Percentiles rank a stretch among this genome's conserved stretches.
Evolutionary conservation across 768 basidiomycete genomes (phyloP).

Genomic region (Lactarius indigo): DNA sequence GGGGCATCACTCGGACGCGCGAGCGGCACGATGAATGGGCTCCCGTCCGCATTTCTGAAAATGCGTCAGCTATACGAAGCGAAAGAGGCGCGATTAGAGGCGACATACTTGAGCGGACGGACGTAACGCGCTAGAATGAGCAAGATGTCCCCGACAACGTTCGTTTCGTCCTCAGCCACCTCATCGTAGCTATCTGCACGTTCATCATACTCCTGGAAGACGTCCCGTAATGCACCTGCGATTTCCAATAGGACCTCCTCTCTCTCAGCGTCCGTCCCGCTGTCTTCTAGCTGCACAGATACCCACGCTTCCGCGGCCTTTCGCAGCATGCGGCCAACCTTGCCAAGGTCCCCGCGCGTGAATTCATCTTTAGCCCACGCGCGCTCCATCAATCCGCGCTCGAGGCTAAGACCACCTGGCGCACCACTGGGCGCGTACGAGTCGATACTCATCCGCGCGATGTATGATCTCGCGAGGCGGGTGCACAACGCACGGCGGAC

Average conservation of each 20-base stretch:
- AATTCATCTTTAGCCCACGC: slow-evolving; percentile 70
- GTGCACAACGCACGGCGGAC: slow-evolving; percentile 59
- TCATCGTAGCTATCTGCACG: slow-evolving; percentile 53
- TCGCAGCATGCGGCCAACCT: slow-evolving; percentile 52
- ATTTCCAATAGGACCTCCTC: slow-evolving; percentile 59
- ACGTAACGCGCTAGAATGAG: slow-evolving; percentile 57
- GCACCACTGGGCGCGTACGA: slow-evolving; percentile 59
- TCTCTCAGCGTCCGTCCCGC: slow-evolving; percentile 26
- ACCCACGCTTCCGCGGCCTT: slow-evolving; percentile 62
- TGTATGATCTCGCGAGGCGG: slow-evolving; percentile 65
- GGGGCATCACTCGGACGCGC: slow-evolving; percentile 52
- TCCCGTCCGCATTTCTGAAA: slow-evolving; percentile 44
- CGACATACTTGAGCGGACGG: slow-evolving; percentile 52
- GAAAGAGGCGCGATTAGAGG: neutral
- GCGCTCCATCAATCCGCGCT: slow-evolving; percentile 61
- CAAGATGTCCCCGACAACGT: slow-evolving; percentile 59
- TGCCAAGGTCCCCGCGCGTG: slow-evolving; percentile 63
- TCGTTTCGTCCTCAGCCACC: slow-evolving; percentile 55
- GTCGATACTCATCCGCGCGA: slow-evolving; percentile 48
- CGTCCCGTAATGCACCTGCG: slow-evolving; percentile 65
- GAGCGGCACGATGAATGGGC: slow-evolving; percentile 49
- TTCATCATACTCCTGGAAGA: slow-evolving; percentile 68
- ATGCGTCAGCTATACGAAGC: neutral
- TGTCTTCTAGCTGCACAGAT: slow-evolving; percentile 31
- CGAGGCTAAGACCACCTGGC: slow-evolving; percentile 56